Evolutionary conservation across 495 filamentous ascomycete genomes (phyloP).

Genomic region (Aspergillus funiculosus): DNA sequence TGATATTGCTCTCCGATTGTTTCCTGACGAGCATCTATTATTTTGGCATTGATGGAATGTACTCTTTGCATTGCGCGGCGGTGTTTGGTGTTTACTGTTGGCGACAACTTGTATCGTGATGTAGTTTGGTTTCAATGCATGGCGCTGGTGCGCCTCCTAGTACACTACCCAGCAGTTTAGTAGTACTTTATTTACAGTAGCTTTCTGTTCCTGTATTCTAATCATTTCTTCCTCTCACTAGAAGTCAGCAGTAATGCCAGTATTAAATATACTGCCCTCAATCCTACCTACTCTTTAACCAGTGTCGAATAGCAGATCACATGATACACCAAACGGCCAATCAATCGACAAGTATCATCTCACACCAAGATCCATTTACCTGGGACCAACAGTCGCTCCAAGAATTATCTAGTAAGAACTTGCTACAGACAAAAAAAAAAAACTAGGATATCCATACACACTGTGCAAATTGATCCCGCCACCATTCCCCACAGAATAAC

Average conservation of each 20-base stretch:
- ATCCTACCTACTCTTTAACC: no score
- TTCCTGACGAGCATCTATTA: not conserved
- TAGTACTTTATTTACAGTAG: not conserved
- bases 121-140: not conserved
- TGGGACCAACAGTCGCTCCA: no score
- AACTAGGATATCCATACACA: not conserved
- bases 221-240: no score
- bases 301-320: no score
- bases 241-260: no score
- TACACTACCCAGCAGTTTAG: not conserved
- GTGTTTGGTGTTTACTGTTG: constrained; percentile 1
- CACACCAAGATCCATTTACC: not conserved
- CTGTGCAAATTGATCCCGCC: not conserved
- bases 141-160: not conserved
- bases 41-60: constrained; percentile 1
- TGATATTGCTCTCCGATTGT: not conserved
- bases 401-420: not conserved
- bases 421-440: not conserved
- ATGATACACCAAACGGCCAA: no score
- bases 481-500: no score
- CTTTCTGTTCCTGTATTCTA: not conserved
- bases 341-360: not conserved
- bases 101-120: not conserved
- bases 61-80: constrained; percentile 13
- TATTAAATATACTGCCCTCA: no score